A percentile compares a stretch with the other conserved stretches of the same genome.
Conservation (phyloP, 306 rosid species). For the Trifolium fragiferum region DNA sequence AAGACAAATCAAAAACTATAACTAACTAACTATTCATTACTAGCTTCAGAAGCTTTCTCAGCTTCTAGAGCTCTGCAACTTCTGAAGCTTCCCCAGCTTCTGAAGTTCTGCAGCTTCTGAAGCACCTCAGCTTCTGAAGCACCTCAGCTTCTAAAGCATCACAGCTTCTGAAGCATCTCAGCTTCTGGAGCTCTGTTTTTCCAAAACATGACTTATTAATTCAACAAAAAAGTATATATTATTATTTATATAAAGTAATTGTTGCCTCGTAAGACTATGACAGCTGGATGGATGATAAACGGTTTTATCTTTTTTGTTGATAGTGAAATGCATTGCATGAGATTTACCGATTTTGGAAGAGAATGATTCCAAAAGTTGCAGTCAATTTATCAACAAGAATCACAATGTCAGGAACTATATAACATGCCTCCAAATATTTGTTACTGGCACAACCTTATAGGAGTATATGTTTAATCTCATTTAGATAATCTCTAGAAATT, state of each 20-base stretch:
- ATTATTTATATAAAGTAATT: neutral
- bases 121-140: no score
- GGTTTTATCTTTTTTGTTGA: conserved; percentile 32
- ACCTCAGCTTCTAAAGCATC: no score
- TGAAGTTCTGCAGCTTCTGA: no score
- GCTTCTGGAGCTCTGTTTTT: no score
- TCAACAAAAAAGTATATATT: neutral
- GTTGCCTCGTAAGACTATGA: neutral
- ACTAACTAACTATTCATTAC: no score
- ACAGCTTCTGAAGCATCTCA: no score
- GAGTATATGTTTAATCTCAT: conserved; percentile 2
- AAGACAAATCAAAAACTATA: no score
- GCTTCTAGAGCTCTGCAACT: no score
- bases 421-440: conserved; percentile 8
- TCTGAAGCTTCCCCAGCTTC: no score
- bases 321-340: conserved; percentile 34
- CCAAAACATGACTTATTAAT: no score
- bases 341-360: conserved; percentile 39
- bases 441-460: neutral
- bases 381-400: conserved; percentile 6
- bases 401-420: neutral
- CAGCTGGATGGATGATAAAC: neutral
- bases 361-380: conserved; percentile 31
- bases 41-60: no score
- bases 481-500: conserved; percentile 36